Evolutionary conservation across 192 early-diverging fungal species (phyloP).

Genomic region (Backusella macrospora): DNA sequence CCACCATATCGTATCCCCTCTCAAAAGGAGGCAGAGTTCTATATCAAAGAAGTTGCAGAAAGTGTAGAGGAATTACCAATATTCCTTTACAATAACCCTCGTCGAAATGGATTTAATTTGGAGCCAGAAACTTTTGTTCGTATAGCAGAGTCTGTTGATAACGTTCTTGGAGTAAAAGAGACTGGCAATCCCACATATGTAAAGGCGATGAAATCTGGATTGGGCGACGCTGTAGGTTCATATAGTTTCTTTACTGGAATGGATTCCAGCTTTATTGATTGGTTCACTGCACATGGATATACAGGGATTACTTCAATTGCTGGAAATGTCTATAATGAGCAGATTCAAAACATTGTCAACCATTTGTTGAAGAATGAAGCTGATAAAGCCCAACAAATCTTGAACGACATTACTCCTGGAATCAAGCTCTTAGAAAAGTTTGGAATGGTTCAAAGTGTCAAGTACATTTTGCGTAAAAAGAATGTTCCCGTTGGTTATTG

Average conservation of each 20-base stretch:
- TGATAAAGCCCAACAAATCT: conserved; percentile 15
- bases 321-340: conserved; percentile 13
- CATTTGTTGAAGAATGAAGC: not conserved
- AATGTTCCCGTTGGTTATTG: conserved; percentile 24
- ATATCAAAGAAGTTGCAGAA: conserved; percentile 17
- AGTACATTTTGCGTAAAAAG: conserved; percentile 28
- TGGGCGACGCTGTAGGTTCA: not conserved
- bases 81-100: conserved; percentile 32
- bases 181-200: conserved; percentile 24
- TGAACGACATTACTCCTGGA: conserved; percentile 1
- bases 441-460: conserved; percentile 18
- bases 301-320: conserved; percentile 26
- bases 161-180: conserved; percentile 26
- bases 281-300: conserved; percentile 18
- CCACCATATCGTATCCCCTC: conserved; percentile 22
- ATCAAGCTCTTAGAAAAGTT: not conserved
- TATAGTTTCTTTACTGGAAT: conserved; percentile 19
- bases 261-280: conserved; percentile 7
- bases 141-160: not conserved
- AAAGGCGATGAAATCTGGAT: conserved; percentile 13
- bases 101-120: conserved; percentile 19
- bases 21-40: conserved; percentile 25
- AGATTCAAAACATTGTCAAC: conserved; percentile 10
- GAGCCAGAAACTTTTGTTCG: conserved; percentile 18
- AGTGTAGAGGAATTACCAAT: conserved; percentile 18